Percentiles rank a stretch among this genome's conserved stretches.
phyloP scores from a whole-genome alignment of 805 yeast species.

The Kodamaea sagamina region DNA sequence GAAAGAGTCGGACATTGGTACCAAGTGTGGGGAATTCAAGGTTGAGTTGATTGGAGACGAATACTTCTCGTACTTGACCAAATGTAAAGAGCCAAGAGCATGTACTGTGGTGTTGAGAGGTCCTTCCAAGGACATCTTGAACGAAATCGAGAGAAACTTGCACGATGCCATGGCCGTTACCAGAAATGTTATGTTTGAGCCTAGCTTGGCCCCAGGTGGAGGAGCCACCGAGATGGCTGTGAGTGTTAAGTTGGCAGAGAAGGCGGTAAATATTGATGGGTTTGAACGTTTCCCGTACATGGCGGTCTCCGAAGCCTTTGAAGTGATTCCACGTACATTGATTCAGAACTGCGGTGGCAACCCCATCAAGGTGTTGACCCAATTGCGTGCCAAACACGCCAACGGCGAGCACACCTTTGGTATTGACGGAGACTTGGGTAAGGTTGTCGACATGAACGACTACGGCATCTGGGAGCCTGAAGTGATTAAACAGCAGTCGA shows the following conservation, averaged over 20 bases:
- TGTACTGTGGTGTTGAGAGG: constrained; percentile 94
- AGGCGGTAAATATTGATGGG: constrained; percentile 90
- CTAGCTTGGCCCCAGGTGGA: constrained; percentile 96
- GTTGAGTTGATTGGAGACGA: constrained; percentile 97
- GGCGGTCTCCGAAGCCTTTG: constrained; percentile 98
- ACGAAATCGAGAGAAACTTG: constrained; percentile 93
- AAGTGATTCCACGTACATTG: constrained; percentile 95
- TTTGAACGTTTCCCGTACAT: constrained; percentile 98
- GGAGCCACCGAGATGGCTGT: constrained; percentile 99
- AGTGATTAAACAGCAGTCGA: constrained; percentile 93
- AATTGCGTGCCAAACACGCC: constrained; percentile 94
- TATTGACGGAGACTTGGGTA: constrained; percentile 92
- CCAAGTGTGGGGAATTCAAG: constrained; percentile 84
- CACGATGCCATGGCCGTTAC: constrained; percentile 99
- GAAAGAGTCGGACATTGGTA: constrained; percentile 87
- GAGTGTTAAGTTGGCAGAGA: constrained; percentile 81
- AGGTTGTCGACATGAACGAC: constrained; percentile 90
- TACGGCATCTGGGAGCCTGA: constrained; percentile 99
- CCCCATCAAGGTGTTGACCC: constrained; percentile 85
- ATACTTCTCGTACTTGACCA: constrained; percentile 81
- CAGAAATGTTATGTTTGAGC: constrained; percentile 91
- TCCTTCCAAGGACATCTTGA: constrained; percentile 93
- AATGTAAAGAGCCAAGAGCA: constrained; percentile 85
- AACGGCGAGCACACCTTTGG: constrained; percentile 85
- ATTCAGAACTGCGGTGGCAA: constrained; percentile 98